Conservation (phyloP, 331 rosid species). For the Quercus phellos region DNA sequence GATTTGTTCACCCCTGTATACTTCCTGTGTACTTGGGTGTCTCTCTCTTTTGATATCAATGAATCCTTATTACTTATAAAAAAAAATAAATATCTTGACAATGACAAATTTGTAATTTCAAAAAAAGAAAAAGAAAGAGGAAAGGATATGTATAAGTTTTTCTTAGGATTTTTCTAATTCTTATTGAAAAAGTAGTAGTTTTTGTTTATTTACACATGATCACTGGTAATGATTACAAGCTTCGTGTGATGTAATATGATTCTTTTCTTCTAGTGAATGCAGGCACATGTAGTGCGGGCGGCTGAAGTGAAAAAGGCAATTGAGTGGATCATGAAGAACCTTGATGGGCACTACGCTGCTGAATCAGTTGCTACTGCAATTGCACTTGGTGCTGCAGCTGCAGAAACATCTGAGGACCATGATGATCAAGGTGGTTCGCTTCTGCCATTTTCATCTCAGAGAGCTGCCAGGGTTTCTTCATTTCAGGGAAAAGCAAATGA, state of each 20-base stretch:
- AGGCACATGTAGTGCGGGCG: constrained; percentile 97
- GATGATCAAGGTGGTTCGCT: constrained; percentile 41
- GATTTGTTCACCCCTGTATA: too few relatives aligned
- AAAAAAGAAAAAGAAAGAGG: too few relatives aligned
- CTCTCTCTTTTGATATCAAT: too few relatives aligned
- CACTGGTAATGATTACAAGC: neutral
- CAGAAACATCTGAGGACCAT: constrained; percentile 64
- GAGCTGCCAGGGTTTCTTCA: constrained; percentile 43
- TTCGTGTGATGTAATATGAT: constrained; percentile 53
- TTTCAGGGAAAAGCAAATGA: constrained; percentile 68
- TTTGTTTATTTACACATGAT: neutral
- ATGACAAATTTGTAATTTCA: too few relatives aligned
- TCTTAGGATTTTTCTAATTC: neutral
- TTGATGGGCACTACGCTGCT: constrained; percentile 92
- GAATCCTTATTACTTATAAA: too few relatives aligned
- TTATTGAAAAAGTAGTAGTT: neutral
- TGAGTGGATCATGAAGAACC: constrained; percentile 92
- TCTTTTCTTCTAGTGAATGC: constrained; percentile 93
- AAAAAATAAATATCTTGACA: too few relatives aligned
- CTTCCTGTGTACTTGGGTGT: too few relatives aligned
- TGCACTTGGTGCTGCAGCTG: constrained; percentile 78
- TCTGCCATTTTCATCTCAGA: constrained; percentile 49
- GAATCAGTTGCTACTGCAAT: constrained; percentile 92
- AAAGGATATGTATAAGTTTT: too few relatives aligned
- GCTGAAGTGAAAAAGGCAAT: constrained; percentile 95